Conservation (phyloP, 2,329 filamentous ascomycete genomes). For the Lasiodiplodia sp. region DNA sequence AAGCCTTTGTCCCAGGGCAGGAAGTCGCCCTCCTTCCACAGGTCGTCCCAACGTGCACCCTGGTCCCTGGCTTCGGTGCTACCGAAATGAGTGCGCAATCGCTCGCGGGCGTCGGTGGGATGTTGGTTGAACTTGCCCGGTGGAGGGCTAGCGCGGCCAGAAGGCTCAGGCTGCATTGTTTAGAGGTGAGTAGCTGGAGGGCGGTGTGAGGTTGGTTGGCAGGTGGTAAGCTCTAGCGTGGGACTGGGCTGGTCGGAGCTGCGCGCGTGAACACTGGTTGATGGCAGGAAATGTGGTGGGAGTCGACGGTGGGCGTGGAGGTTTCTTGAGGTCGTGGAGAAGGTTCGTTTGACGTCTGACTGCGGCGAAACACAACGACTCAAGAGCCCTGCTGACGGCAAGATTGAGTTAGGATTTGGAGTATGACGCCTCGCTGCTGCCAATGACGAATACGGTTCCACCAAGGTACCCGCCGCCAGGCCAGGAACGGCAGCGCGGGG, state of each 20-base stretch:
- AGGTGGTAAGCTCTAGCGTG: neutral
- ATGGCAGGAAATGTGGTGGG: neutral
- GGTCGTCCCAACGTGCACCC: conserved; percentile 54
- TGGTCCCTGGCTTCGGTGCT: conserved; percentile 6
- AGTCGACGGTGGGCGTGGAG: neutral
- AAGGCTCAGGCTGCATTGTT: neutral
- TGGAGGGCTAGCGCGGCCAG: neutral
- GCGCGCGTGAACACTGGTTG: neutral
- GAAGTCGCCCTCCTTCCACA: conserved; percentile 62
- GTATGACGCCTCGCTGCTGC: neutral
- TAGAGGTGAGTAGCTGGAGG: neutral
- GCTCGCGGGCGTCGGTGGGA: conserved; percentile 28
- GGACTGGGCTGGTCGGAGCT: neutral
- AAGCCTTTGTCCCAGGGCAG: conserved; percentile 67
- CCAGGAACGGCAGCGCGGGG: neutral
- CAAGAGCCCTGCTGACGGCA: neutral
- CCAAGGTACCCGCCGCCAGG: neutral
- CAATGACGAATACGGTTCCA: conserved; percentile 19
- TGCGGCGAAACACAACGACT: neutral
- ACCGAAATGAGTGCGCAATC: conserved; percentile 23
- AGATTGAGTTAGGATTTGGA: conserved; percentile 14
- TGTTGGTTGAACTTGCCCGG: conserved; percentile 11
- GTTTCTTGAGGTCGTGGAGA: neutral
- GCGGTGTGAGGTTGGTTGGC: neutral
- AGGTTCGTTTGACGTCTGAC: neutral